Evolutionary conservation across 2,329 filamentous ascomycete species (phyloP).

Genomic region (Cladophialophora exuberans): DNA sequence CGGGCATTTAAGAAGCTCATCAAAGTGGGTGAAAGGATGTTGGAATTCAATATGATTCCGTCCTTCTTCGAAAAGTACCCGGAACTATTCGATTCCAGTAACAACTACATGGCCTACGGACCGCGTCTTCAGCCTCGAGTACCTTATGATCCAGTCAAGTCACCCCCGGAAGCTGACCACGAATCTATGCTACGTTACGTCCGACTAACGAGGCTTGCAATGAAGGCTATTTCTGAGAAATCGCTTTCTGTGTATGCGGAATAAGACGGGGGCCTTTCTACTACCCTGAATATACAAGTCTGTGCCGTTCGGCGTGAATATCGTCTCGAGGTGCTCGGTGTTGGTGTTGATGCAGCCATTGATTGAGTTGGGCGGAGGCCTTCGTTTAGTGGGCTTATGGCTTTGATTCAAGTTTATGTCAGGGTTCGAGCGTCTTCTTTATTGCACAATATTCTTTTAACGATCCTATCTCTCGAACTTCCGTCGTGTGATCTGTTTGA

Average conservation of each 20-base stretch:
- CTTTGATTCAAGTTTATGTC: background rate
- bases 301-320: background rate
- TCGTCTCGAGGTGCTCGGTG: background rate
- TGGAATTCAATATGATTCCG: conserved; percentile 7
- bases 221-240: background rate
- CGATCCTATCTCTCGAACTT: no score
- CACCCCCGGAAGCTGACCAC: background rate
- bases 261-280: background rate
- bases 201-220: background rate
- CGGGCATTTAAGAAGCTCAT: conserved; percentile 1
- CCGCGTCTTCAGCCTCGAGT: conserved; percentile 5
- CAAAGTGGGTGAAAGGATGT: background rate
- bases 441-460: background rate
- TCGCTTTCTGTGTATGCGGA: background rate
- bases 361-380: background rate
- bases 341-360: background rate
- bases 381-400: background rate
- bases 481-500: no score
- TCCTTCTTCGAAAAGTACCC: conserved; percentile 18
- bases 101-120: conserved; percentile 5
- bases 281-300: background rate
- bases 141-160: conserved; percentile 2
- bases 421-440: background rate
- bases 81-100: conserved; percentile 2
- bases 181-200: background rate